Conservation (phyloP, 2,329 filamentous ascomycete species). For the Teratosphaeria destructans region DNA sequence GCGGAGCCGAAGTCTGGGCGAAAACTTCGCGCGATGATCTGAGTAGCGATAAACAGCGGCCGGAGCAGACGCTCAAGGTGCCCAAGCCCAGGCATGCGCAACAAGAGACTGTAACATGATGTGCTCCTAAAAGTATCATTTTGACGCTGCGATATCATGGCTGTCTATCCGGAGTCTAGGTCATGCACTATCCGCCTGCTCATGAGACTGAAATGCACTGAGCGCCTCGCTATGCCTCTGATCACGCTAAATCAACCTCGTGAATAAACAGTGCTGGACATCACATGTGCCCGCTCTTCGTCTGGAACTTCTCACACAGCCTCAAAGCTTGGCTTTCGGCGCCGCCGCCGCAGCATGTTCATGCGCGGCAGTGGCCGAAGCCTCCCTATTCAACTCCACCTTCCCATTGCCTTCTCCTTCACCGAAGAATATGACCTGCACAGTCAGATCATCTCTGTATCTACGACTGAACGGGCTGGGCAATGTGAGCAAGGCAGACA, state of each 20-base stretch:
- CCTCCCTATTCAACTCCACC: constrained; percentile 76
- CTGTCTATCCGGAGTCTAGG: no score
- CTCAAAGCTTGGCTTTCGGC: not conserved
- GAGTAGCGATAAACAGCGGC: not conserved
- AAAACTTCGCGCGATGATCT: not conserved
- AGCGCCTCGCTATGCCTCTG: not conserved
- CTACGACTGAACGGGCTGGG: constrained; percentile 83
- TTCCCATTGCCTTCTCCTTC: constrained; percentile 65
- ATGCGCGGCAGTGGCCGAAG: constrained; percentile 48
- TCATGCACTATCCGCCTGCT: not conserved
- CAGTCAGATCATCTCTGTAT: constrained; percentile 90
- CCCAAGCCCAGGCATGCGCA: no score
- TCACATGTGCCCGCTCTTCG: not conserved
- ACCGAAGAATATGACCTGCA: constrained; percentile 98
- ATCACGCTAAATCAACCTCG: not conserved
- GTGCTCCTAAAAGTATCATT: no score
- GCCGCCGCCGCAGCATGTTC: constrained; percentile 1
- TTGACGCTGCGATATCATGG: no score
- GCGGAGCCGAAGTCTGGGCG: not conserved
- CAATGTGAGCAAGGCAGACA: constrained; percentile 82
- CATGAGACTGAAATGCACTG: not conserved
- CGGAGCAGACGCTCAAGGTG: not conserved
- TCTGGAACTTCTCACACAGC: not conserved
- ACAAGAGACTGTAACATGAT: no score
- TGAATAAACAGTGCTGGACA: not conserved